A percentile compares a stretch with the other conserved stretches of the same genome.
Conservation (phyloP, 2,329 filamentous ascomycete species). For the Epicoccum nigrum region DNA sequence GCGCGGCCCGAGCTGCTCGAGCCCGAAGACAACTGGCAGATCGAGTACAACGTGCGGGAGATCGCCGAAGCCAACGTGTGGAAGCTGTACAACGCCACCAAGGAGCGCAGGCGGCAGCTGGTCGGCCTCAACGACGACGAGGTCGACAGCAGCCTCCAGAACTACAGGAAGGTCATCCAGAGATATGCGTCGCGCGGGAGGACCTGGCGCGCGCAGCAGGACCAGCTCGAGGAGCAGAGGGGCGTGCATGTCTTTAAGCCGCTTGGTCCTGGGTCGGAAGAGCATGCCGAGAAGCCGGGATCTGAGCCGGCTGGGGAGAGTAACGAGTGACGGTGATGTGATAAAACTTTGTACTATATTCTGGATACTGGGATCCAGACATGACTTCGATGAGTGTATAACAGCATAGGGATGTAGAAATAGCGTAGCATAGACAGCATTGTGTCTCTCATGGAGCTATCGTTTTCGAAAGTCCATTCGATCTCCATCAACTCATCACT, state of each 20-base stretch:
- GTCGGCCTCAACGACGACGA: constrained; percentile 49
- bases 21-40: constrained; percentile 63
- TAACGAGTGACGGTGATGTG: too few relatives aligned
- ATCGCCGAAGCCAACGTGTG: constrained; percentile 29
- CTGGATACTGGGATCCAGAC: neutral
- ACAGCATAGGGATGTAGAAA: neutral
- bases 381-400: neutral
- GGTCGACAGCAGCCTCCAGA: constrained; percentile 45
- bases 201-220: constrained; percentile 62
- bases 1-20: constrained; percentile 62
- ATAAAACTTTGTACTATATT: neutral
- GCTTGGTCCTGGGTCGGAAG: constrained; percentile 37
- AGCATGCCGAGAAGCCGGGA: neutral
- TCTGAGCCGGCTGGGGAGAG: too few relatives aligned
- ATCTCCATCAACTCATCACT: too few relatives aligned
- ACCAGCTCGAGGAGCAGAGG: constrained; percentile 56
- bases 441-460: too few relatives aligned
- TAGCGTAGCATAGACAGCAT: too few relatives aligned
- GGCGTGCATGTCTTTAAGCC: constrained; percentile 47
- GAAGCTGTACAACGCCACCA: constrained; percentile 49
- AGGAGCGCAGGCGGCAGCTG: constrained; percentile 60
- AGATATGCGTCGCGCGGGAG: constrained; percentile 63
- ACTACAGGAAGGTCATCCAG: constrained; percentile 54
- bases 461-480: too few relatives aligned
- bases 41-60: constrained; percentile 80